phyloP scores from a whole-genome alignment of 495 filamentous ascomycete species.

The Niebla homalea region DNA sequence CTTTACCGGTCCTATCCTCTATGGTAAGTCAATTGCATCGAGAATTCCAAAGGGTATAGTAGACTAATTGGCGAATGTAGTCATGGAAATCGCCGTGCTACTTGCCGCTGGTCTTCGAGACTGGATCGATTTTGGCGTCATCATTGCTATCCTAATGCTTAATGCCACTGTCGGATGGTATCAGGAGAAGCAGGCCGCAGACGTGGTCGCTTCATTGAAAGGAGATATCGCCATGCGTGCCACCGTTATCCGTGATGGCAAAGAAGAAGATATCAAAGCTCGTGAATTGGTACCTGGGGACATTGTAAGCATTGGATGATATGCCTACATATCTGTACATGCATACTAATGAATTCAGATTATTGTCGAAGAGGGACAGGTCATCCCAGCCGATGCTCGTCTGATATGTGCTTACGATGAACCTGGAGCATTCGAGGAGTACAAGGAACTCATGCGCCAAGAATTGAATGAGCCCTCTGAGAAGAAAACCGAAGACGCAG shows the following conservation, averaged over 20 bases:
- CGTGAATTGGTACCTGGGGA: slow-evolving; percentile 72
- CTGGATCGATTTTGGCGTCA: slow-evolving; percentile 76
- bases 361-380: slow-evolving; percentile 62
- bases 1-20: slow-evolving; percentile 74
- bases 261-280: slow-evolving; percentile 59
- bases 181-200: slow-evolving; percentile 76
- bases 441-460: slow-evolving; percentile 50
- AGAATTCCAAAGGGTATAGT: background rate
- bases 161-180: slow-evolving; percentile 77
- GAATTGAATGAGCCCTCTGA: slow-evolving; percentile 45
- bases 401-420: slow-evolving; percentile 65
- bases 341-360: slow-evolving; percentile 26
- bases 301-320: slow-evolving; percentile 45
- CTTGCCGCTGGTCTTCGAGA: slow-evolving; percentile 68
- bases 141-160: slow-evolving; percentile 64
- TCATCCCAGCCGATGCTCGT: slow-evolving; percentile 59
- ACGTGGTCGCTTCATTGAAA: slow-evolving; percentile 68
- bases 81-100: slow-evolving; percentile 75
- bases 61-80: slow-evolving; percentile 25
- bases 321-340: background rate
- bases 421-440: slow-evolving; percentile 57
- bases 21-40: slow-evolving; percentile 43
- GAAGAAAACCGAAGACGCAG: slow-evolving; percentile 48
- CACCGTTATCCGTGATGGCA: slow-evolving; percentile 55
- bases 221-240: slow-evolving; percentile 77